Conservation (phyloP, 768 basidiomycete genomes). For the Termitomyces sp. region DNA sequence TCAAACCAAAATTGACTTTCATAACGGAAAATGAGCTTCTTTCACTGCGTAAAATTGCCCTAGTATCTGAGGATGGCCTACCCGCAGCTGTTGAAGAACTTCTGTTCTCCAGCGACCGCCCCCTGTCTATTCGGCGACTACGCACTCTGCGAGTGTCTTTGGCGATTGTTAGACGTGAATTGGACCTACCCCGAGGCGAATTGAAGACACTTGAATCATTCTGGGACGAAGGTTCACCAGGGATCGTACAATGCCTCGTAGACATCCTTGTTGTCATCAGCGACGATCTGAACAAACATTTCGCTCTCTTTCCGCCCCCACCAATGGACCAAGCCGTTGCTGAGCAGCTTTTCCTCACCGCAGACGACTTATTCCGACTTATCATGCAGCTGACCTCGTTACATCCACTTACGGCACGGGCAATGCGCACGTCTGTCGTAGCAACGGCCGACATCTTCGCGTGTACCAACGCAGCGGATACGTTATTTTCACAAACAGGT, state of each 20-base stretch:
- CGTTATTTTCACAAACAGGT: constrained; percentile 32
- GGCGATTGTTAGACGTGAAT: constrained; percentile 47
- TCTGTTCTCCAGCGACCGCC: constrained; percentile 38
- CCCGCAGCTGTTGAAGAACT: constrained; percentile 60
- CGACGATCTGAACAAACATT: constrained; percentile 49
- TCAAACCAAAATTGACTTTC: constrained; percentile 52
- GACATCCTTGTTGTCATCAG: constrained; percentile 43
- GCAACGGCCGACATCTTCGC: constrained; percentile 50
- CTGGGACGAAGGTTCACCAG: constrained; percentile 57
- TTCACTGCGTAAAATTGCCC: constrained; percentile 54
- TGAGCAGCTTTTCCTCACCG: constrained; percentile 51
- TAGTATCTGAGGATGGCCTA: constrained; percentile 66
- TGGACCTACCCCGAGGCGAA: constrained; percentile 48
- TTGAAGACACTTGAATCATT: constrained; percentile 49
- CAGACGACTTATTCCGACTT: constrained; percentile 49
- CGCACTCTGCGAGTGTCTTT: constrained; percentile 61
- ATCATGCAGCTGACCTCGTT: constrained; percentile 37
- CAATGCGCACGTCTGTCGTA: constrained; percentile 36
- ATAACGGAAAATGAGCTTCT: constrained; percentile 58
- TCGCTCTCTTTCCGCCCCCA: constrained; percentile 33
- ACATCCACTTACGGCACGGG: constrained; percentile 47
- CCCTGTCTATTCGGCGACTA: constrained; percentile 46
- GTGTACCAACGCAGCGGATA: constrained; percentile 42
- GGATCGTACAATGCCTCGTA: constrained; percentile 50
- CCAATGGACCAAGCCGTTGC: constrained; percentile 35